Percentiles rank a stretch among this genome's conserved stretches.
Evolutionary conservation across 1,139 yeast species (phyloP).

Genomic region (Saccharomyces hybrid): DNA sequence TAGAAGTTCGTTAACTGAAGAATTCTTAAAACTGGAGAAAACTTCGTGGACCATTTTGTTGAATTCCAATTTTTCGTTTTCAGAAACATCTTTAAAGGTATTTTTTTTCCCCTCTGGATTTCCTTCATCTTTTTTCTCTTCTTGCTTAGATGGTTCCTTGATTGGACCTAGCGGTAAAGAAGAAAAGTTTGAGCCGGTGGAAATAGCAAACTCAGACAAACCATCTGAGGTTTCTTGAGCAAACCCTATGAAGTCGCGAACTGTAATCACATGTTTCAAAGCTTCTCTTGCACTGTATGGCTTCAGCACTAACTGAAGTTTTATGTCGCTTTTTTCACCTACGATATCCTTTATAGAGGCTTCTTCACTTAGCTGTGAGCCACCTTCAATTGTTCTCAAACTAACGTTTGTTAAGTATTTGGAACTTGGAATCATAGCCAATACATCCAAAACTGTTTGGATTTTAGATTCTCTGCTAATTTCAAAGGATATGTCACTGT

Average conservation of each 20-base stretch:
- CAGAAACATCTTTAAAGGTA: slow-evolving; percentile 24
- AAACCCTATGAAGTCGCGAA: slow-evolving; percentile 32
- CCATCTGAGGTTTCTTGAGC: slow-evolving; percentile 28
- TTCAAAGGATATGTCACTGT: slow-evolving; percentile 19
- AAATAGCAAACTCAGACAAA: slow-evolving; percentile 28
- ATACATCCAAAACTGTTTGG: slow-evolving; percentile 22
- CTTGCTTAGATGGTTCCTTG: slow-evolving; percentile 16
- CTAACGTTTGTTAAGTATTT: slow-evolving; percentile 26
- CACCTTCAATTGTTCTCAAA: slow-evolving; percentile 16
- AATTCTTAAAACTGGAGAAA: slow-evolving; percentile 15
- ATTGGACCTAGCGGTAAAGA: slow-evolving; percentile 22
- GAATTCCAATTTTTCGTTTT: slow-evolving; percentile 30
- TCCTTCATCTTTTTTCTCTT: slow-evolving; percentile 11
- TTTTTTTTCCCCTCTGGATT: slow-evolving; percentile 15
- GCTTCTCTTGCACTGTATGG: slow-evolving; percentile 29
- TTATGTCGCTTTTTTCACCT: slow-evolving; percentile 14
- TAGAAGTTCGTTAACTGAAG: slow-evolving; percentile 17
- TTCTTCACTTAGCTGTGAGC: slow-evolving; percentile 14
- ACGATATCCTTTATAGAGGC: slow-evolving; percentile 18
- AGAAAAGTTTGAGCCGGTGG: slow-evolving; percentile 28
- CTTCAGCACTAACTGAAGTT: slow-evolving; percentile 19
- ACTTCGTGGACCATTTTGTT: slow-evolving; percentile 24
- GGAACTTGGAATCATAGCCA: slow-evolving; percentile 23
- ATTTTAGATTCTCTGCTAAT: slow-evolving; percentile 24
- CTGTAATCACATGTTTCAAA: slow-evolving; percentile 27